Percentiles rank a stretch among this genome's conserved stretches.
Conservation (phyloP, 108 stramenopile genomes). For the Cyclostephanos invisitatus region DNA sequence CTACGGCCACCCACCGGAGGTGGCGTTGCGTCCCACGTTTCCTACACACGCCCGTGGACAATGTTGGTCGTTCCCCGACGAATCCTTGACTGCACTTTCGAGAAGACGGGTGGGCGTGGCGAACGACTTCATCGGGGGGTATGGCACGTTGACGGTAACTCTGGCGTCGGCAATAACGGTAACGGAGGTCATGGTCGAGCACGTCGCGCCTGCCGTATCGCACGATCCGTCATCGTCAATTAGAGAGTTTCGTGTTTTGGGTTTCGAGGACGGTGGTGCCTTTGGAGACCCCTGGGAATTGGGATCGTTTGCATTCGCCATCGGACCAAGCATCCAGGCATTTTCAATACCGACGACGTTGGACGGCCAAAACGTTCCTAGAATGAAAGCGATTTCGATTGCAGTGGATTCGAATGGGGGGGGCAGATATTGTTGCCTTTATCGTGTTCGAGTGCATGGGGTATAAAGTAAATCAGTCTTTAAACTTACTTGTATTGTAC, state of each 20-base stretch:
- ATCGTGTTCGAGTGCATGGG: slow-evolving; percentile 84
- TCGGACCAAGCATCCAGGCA: slow-evolving; percentile 48
- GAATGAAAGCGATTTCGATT: slow-evolving; percentile 63
- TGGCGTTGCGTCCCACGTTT: slow-evolving; percentile 68
- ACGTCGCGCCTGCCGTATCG: slow-evolving; percentile 49
- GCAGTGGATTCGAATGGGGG: slow-evolving; percentile 86
- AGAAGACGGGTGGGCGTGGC: slow-evolving; percentile 4
- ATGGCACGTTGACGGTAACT: slow-evolving; percentile 66
- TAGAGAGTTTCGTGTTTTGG: slow-evolving; percentile 11
- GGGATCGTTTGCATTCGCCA: slow-evolving; percentile 39
- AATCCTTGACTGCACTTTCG: slow-evolving; percentile 15
- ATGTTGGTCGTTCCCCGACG: slow-evolving; percentile 79
- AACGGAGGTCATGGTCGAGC: slow-evolving; percentile 64
- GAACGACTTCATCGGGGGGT: slow-evolving; percentile 54
- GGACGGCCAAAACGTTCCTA: slow-evolving; percentile 54
- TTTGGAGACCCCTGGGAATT: slow-evolving; percentile 56
- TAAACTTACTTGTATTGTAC: too few species aligned
- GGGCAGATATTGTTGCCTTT: slow-evolving; percentile 70
- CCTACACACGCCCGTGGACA: slow-evolving; percentile 67
- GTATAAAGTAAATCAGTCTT: not conserved
- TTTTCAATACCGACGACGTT: slow-evolving; percentile 54
- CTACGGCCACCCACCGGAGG: slow-evolving; percentile 83
- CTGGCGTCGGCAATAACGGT: slow-evolving; percentile 55
- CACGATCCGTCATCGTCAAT: slow-evolving; percentile 32
- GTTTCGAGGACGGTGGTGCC: slow-evolving; percentile 55